Conservation (phyloP, 306 rosid species). For the Canavalia ensiformis region DNA sequence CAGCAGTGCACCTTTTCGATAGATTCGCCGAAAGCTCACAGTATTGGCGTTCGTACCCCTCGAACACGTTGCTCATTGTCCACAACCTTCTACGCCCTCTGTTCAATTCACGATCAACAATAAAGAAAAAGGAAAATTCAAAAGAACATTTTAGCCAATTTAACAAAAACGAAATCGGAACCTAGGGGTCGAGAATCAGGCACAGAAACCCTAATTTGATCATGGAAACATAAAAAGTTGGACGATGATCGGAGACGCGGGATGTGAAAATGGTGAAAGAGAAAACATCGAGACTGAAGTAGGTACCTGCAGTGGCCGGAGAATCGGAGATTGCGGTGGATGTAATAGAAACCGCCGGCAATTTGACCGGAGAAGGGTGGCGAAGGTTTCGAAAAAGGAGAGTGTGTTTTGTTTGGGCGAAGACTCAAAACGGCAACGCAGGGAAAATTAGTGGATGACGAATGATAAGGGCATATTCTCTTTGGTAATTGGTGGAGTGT, state of each 20-base stretch:
- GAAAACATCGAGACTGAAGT: neutral
- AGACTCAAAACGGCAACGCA: conserved; percentile 51
- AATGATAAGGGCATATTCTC: neutral
- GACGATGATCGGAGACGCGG: conserved; percentile 27
- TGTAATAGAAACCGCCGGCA: conserved; percentile 40
- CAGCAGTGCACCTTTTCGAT: conserved; percentile 71
- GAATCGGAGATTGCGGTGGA: conserved; percentile 26
- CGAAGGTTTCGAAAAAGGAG: neutral
- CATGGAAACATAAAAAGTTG: neutral
- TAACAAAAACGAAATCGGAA: conserved; percentile 33
- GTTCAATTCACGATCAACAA: conserved; percentile 48
- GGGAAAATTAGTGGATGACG: neutral
- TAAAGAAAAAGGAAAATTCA: neutral
- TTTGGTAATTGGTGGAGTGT: neutral
- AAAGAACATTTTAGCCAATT: neutral
- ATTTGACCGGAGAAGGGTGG: conserved; percentile 44
- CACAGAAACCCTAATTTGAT: conserved; percentile 39
- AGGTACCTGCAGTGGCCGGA: conserved; percentile 49
- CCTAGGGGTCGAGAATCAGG: conserved; percentile 22
- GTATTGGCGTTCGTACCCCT: conserved; percentile 89
- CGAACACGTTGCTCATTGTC: conserved; percentile 85
- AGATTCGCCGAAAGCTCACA: conserved; percentile 87
- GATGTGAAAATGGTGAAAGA: neutral
- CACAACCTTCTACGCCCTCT: conserved; percentile 41
- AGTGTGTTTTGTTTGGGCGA: conserved; percentile 39